phyloP scores from a whole-genome alignment of 345 rosid genomes.

The Draba incana region DNA sequence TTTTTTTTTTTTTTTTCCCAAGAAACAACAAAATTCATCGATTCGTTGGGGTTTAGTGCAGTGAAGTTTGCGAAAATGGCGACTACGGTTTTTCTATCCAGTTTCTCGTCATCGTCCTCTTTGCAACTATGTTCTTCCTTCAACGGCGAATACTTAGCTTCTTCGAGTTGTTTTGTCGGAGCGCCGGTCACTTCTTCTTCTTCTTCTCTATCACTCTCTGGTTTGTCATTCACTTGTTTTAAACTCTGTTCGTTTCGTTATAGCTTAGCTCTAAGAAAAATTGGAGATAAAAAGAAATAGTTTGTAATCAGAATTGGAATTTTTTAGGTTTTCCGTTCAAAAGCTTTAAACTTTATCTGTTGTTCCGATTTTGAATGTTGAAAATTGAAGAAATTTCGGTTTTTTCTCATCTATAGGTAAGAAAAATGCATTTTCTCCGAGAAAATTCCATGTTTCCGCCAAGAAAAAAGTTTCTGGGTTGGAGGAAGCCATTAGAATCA shows the following conservation, averaged over 20 bases:
- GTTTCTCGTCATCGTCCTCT: slow-evolving; percentile 39
- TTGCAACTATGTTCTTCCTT: slow-evolving; percentile 42
- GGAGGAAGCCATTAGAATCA: slow-evolving; percentile 77
- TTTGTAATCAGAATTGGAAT: not conserved
- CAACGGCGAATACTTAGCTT: slow-evolving; percentile 35
- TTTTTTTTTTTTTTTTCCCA: not conserved
- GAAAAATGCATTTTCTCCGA: slow-evolving; percentile 24
- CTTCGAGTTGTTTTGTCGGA: slow-evolving; percentile 45
- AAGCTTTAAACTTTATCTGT: not conserved
- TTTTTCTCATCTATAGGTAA: slow-evolving; percentile 40
- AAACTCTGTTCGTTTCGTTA: slow-evolving; percentile 11
- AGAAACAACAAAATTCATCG: not conserved
- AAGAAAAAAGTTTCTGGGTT: slow-evolving; percentile 62
- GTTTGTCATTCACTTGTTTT: slow-evolving; percentile 39
- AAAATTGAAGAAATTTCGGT: slow-evolving; percentile 8
- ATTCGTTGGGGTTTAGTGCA: not conserved
- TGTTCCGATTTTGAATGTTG: slow-evolving; percentile 3
- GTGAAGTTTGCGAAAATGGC: slow-evolving; percentile 47
- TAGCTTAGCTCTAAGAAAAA: not conserved
- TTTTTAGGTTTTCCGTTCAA: not conserved
- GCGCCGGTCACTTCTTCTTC: slow-evolving; percentile 46
- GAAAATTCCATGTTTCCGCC: slow-evolving; percentile 46
- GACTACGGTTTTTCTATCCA: slow-evolving; percentile 50
- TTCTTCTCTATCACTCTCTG: slow-evolving; percentile 44
- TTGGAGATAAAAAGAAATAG: not conserved